These are phyloP conservation scores for Hymenochaete sp. DNA, from an alignment of 1,284 basidiomycete genomes.

Conservation along the genomic window DNA sequence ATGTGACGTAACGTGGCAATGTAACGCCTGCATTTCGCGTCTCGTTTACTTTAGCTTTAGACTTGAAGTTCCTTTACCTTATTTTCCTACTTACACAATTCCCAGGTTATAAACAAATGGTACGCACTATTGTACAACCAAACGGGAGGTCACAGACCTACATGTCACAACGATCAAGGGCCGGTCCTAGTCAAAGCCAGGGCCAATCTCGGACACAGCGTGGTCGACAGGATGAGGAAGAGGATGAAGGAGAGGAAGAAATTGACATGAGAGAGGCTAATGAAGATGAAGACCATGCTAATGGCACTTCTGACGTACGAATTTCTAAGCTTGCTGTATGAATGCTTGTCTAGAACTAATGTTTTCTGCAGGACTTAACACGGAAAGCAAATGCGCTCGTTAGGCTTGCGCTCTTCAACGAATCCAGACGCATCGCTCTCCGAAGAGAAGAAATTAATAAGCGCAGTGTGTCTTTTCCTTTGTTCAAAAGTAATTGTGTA, in stretches of 20 bases:
- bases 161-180: constrained; percentile 6
- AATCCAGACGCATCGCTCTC: constrained; percentile 51
- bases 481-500: not conserved
- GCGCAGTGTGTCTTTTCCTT: constrained; percentile 40
- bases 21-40: constrained; percentile 1
- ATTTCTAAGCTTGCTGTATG: not conserved
- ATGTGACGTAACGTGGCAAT: not conserved
- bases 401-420: constrained; percentile 63
- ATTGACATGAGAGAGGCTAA: constrained; percentile 27
- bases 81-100: no score
- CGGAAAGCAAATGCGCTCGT: constrained; percentile 59
- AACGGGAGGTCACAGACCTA: constrained; percentile 10
- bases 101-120: no score
- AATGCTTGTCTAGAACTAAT: not conserved
- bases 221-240: constrained; percentile 19
- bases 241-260: constrained; percentile 23
- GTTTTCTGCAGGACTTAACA: constrained; percentile 38
- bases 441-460: constrained; percentile 71
- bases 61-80: no score
- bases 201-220: constrained; percentile 10
- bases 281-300: constrained; percentile 21
- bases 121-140: constrained; percentile 4
- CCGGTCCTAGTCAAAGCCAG: constrained; percentile 5
- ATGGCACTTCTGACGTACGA: constrained; percentile 18
- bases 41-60: no score